These are phyloP conservation scores for Huntiella omanensis DNA, from an alignment of 2,329 filamentous ascomycete species.

Conservation along the genomic window DNA sequence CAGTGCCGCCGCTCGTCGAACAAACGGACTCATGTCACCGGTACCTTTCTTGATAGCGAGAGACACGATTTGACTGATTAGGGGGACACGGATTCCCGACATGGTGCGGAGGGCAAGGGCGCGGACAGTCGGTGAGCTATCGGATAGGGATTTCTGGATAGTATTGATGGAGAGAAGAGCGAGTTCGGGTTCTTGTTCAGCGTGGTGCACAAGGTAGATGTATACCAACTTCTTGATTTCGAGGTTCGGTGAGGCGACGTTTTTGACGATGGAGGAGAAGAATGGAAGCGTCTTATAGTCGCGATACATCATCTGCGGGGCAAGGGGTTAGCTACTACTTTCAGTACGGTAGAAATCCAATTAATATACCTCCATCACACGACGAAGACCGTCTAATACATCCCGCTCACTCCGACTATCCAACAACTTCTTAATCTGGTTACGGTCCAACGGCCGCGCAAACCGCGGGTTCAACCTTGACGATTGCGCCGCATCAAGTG, in stretches of 20 bases:
- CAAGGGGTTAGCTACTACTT: background rate
- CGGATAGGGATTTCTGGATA: constrained; percentile 92
- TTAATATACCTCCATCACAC: constrained; percentile 62
- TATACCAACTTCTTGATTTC: constrained; percentile 98
- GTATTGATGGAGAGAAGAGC: constrained; percentile 95
- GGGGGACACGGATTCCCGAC: constrained; percentile 90
- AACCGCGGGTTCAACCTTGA: constrained; percentile 48
- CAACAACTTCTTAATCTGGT: constrained; percentile 82
- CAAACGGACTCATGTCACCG: constrained; percentile 85
- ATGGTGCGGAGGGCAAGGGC: constrained; percentile 89
- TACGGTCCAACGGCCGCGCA: constrained; percentile 49
- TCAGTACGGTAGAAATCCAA: background rate
- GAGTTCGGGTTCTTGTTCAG: constrained; percentile 87
- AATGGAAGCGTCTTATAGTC: constrained; percentile 74
- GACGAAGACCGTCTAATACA: constrained; percentile 74
- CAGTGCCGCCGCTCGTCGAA: constrained; percentile 79
- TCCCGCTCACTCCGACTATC: constrained; percentile 89
- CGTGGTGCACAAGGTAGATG: constrained; percentile 93
- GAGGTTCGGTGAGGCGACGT: constrained; percentile 80
- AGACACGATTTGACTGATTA: constrained; percentile 94
- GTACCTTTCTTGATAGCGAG: constrained; percentile 87
- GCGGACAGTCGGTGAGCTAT: constrained; percentile 75
- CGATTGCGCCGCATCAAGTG: constrained; percentile 86
- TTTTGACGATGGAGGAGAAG: constrained; percentile 98
- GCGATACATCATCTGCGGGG: constrained; percentile 77